Evolutionary conservation across 805 yeast genomes (phyloP), one percentile per base, ranked within the genome.

Genomic region (Debaryomyces tyrocola): DNA sequence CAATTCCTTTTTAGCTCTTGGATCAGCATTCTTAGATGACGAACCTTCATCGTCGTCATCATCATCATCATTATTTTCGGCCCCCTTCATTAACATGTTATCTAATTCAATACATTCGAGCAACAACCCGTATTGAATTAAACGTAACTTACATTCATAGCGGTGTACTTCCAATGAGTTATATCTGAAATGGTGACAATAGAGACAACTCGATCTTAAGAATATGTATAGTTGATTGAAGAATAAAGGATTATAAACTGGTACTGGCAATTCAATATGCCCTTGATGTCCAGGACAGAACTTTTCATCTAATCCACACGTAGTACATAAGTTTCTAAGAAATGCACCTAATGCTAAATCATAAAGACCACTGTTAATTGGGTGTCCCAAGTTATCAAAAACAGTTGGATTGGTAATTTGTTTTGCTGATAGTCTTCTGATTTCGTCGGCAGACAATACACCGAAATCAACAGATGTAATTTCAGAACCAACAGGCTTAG

Each of bases 251-350:
- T 90, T 92, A 75, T 90, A 94, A 37, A 89, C 95, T 4, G 98
- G 96, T 36, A 90, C 85, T 5, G 99, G 99, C 53, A 94, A 78
- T 65, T 92, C 97, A 53, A 94, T 90, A 67, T 94, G 99, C 50
- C 99, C 99, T 67, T 90, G 90, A 67, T 94, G 99, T 40, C 99
- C 99, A 4, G 97, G 97, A 73, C 99, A 94, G 57, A 82, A 84
- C 62, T 86, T 83, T 56, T 92, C 97, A 64, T 91, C 96, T 51
- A 92, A 75, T 15, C 98, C 97, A 79, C 99, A 94, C 1, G 98
- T 92, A 18, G 94, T 79, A 80, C 99, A 90, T 41, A 87, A 76
- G 64, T 92, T 89, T 60, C 85, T 79, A 51, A 90, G 74, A 60
- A 90, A 94, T 0, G 99, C 98, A 54, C 99, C 99, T 35, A 94